Evolutionary conservation across 2,329 filamentous ascomycete genomes (phyloP).

Genomic region (Peltaster fructicola): DNA sequence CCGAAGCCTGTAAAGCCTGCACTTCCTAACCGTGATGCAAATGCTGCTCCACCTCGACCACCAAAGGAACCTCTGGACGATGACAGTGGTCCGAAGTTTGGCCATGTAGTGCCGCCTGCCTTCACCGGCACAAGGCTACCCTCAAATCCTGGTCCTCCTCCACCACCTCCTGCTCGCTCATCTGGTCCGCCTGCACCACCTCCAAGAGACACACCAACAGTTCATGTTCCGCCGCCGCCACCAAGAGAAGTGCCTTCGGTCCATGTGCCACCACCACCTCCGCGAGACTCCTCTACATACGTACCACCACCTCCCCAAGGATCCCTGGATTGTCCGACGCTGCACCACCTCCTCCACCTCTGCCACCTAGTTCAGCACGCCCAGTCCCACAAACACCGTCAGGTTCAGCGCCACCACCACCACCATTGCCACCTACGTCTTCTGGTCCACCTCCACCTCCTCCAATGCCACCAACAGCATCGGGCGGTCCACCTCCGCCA

Average conservation of each 20-base stretch:
- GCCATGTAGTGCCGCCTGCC: conserved; percentile 52
- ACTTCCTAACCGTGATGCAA: conserved; percentile 25
- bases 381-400: too few relatives aligned
- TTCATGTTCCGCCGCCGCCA: conserved; percentile 20
- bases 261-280: conserved; percentile 32
- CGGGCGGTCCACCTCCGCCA: conserved; percentile 22
- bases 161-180: conserved; percentile 50
- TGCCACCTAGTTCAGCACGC: conserved; percentile 19
- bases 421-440: conserved; percentile 18
- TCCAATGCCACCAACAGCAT: conserved; percentile 27
- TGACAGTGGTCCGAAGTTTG: conserved; percentile 18
- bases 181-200: conserved; percentile 21
- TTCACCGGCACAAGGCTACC: conserved; percentile 47
- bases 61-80: conserved; percentile 45
- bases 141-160: conserved; percentile 52
- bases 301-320: conserved; percentile 20
- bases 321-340: conserved; percentile 21
- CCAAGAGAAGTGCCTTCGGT: conserved; percentile 23
- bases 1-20: conserved; percentile 26
- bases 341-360: conserved; percentile 24
- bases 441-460: conserved; percentile 29
- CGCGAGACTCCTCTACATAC: conserved; percentile 22
- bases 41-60: conserved; percentile 28
- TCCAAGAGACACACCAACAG: conserved; percentile 44
- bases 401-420: conserved; percentile 23